These are phyloP conservation scores for Aspergillus felis DNA, from an alignment of 2,329 filamentous ascomycete species.

Conservation along the genomic window DNA sequence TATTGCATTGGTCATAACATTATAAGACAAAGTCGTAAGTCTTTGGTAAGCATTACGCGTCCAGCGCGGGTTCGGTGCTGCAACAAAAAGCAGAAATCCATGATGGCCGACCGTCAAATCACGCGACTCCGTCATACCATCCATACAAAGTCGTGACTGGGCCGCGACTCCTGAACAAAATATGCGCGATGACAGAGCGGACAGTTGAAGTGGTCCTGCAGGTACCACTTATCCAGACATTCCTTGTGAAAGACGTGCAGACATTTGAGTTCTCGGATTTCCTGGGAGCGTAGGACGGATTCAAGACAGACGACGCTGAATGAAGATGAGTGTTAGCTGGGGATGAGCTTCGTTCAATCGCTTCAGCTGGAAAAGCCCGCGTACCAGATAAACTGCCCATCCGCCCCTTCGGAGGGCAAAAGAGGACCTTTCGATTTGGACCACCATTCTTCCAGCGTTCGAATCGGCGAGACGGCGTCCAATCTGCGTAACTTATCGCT, in stretches of 20 bases:
- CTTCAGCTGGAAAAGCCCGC: conserved; percentile 1
- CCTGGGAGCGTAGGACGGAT: conserved; percentile 30
- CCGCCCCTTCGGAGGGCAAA: conserved; percentile 29
- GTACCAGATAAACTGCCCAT: conserved; percentile 37
- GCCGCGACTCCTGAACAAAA: conserved; percentile 27
- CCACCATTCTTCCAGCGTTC: conserved; percentile 38
- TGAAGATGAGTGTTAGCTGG: conserved; percentile 1
- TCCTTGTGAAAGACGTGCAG: conserved; percentile 39
- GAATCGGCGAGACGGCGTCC: conserved; percentile 33
- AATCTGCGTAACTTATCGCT: conserved; percentile 32
- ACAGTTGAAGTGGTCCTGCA: conserved; percentile 37
- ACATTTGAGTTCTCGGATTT: conserved; percentile 37
- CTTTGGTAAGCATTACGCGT: background rate
- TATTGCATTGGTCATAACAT: conserved; percentile 7
- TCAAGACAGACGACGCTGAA: conserved; percentile 37
- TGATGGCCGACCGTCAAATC: background rate
- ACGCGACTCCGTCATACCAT: conserved; percentile 24
- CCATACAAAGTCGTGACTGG: conserved; percentile 33
- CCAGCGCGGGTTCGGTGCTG: background rate
- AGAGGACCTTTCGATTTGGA: conserved; percentile 29
- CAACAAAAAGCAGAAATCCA: background rate
- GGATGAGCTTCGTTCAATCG: background rate
- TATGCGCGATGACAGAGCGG: conserved; percentile 36
- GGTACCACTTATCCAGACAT: conserved; percentile 39
- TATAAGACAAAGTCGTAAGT: conserved; percentile 2